phyloP scores from a whole-genome alignment of 2,329 filamentous ascomycete genomes.

The Myrmaecium sp. region DNA sequence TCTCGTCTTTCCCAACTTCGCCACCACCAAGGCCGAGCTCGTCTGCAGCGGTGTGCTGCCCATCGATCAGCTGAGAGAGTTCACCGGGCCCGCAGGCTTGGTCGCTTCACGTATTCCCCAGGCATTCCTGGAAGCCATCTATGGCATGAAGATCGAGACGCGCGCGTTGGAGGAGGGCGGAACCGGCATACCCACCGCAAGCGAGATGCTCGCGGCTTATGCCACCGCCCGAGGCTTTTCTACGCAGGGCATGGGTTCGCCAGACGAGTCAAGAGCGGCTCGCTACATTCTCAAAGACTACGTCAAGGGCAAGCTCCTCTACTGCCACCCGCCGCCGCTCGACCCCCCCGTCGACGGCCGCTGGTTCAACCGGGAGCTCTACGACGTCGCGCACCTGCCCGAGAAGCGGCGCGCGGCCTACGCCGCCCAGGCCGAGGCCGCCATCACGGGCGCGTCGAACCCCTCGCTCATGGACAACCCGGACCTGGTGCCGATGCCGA shows the following conservation, averaged over 20 bases:
- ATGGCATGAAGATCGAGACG: constrained; percentile 76
- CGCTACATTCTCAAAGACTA: constrained; percentile 91
- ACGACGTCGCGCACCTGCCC: constrained; percentile 67
- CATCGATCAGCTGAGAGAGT: constrained; percentile 91
- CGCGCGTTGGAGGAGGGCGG: constrained; percentile 82
- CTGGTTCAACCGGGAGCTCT: constrained; percentile 80
- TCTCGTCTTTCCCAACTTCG: constrained; percentile 97
- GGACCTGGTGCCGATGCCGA: constrained; percentile 28
- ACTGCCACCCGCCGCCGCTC: constrained; percentile 69
- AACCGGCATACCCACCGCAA: constrained; percentile 67
- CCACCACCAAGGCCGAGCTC: constrained; percentile 86
- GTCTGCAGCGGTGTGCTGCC: constrained; percentile 90
- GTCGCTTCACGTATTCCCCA: constrained; percentile 77
- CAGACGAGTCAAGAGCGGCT: constrained; percentile 83
- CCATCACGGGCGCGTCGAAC: constrained; percentile 20
- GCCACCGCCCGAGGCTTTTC: constrained; percentile 80
- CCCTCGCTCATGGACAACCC: constrained; percentile 29
- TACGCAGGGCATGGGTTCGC: constrained; percentile 75
- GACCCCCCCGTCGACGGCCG: constrained; percentile 46
- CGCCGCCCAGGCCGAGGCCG: constrained; percentile 24
- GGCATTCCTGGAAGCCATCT: constrained; percentile 76
- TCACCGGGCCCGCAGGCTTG: constrained; percentile 68
- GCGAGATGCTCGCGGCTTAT: constrained; percentile 73
- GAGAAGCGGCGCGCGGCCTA: constrained; percentile 59
- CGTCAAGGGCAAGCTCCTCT: constrained; percentile 87